phyloP scores from a whole-genome alignment of 73 alveolate species.

The Symbiodinium natans region DNA sequence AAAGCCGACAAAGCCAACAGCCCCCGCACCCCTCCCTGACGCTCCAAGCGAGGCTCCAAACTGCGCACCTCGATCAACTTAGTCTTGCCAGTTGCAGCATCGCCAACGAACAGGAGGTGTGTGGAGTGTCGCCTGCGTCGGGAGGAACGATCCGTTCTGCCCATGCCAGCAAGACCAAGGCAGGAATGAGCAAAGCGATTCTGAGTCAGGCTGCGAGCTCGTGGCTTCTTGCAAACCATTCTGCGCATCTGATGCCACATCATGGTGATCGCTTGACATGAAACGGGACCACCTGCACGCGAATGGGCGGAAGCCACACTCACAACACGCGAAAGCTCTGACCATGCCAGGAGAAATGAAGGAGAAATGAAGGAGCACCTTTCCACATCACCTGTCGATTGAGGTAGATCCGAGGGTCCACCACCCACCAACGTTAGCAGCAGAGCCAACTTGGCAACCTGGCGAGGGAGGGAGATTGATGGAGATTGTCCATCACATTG shows the following conservation, averaged over 20 bases:
- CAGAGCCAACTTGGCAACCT: slow-evolving; percentile 60
- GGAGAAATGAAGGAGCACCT: neutral
- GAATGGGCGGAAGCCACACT: too few relatives aligned
- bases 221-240: neutral
- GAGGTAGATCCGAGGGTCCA: neutral
- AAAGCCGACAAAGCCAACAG: too few relatives aligned
- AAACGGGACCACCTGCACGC: slow-evolving; percentile 1
- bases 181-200: too few relatives aligned
- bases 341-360: neutral
- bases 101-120: slow-evolving; percentile 49
- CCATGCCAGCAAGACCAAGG: neutral
- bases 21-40: too few relatives aligned
- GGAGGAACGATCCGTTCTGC: neutral
- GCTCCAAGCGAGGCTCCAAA: too few relatives aligned
- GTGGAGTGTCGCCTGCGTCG: slow-evolving; percentile 42
- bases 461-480: too few relatives aligned
- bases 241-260: neutral
- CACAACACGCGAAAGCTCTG: neutral
- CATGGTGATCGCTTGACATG: neutral
- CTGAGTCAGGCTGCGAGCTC: neutral
- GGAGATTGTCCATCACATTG: too few relatives aligned
- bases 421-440: slow-evolving; percentile 30
- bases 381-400: neutral
- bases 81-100: slow-evolving; percentile 73
- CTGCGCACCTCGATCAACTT: slow-evolving; percentile 54